phyloP scores from a whole-genome alignment of 2,329 filamentous ascomycete species.

The Trichophyton rubrum region DNA sequence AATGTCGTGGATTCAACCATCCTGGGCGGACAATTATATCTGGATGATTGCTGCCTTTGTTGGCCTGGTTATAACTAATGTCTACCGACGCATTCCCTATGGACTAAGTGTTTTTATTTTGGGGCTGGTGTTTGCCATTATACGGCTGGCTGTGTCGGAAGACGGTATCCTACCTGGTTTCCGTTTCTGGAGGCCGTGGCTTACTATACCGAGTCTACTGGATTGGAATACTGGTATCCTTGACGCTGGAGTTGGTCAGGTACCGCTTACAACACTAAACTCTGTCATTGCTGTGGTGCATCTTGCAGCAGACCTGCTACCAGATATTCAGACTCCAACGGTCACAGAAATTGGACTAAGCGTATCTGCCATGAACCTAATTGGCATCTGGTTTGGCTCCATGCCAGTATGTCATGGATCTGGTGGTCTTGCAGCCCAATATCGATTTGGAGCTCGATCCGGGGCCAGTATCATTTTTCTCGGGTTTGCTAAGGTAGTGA shows the following conservation, averaged over 20 bases:
- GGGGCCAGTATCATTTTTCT: slow-evolving; percentile 73
- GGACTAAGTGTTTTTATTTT: slow-evolving; percentile 59
- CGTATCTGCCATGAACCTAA: slow-evolving; percentile 70
- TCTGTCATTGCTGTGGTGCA: slow-evolving; percentile 80
- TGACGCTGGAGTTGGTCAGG: slow-evolving; percentile 66
- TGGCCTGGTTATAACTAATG: slow-evolving; percentile 54
- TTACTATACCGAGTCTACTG: slow-evolving; percentile 34
- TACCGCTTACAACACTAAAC: slow-evolving; percentile 85
- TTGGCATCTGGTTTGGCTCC: slow-evolving; percentile 79
- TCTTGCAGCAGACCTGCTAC: slow-evolving; percentile 64
- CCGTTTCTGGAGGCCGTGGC: slow-evolving; percentile 47
- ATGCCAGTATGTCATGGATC: slow-evolving; percentile 96
- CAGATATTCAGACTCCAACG: slow-evolving; percentile 52
- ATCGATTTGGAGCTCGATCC: slow-evolving; percentile 79
- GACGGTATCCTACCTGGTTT: slow-evolving; percentile 39
- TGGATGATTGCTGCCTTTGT: slow-evolving; percentile 66
- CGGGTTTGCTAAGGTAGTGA: slow-evolving; percentile 58
- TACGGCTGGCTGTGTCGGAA: slow-evolving; percentile 20
- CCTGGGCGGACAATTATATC: slow-evolving; percentile 61
- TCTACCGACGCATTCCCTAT: slow-evolving; percentile 58
- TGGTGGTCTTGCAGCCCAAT: slow-evolving; percentile 80
- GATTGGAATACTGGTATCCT: slow-evolving; percentile 45
- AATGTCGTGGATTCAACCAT: slow-evolving; percentile 54
- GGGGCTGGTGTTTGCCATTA: slow-evolving; percentile 53
- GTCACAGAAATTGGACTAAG: slow-evolving; percentile 70